phyloP scores from a whole-genome alignment of 768 basidiomycete genomes.

The Strobilomyces echinocephalus region DNA sequence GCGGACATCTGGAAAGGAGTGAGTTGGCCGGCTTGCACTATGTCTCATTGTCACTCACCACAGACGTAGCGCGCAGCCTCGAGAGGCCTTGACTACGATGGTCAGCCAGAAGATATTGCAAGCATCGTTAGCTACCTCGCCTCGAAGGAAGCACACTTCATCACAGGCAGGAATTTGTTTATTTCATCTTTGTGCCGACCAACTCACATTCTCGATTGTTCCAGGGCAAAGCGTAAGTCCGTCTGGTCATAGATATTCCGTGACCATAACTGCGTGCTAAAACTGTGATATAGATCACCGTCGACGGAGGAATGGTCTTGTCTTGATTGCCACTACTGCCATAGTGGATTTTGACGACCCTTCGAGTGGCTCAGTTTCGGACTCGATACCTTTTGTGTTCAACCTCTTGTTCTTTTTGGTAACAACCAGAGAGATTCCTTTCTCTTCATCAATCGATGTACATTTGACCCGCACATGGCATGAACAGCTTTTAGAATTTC shows the following conservation, averaged over 20 bases:
- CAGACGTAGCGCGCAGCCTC: background rate
- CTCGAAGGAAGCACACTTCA: constrained; percentile 15
- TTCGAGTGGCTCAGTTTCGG: too few species aligned
- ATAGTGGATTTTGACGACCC: background rate
- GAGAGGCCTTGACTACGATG: background rate
- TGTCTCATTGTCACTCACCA: too few species aligned
- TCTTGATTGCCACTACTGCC: background rate
- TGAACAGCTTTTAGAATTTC: too few species aligned
- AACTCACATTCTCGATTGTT: background rate
- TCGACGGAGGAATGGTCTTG: constrained; percentile 1
- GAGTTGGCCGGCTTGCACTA: background rate
- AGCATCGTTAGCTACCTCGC: constrained; percentile 32
- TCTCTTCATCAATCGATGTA: too few species aligned
- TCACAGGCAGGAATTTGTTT: constrained; percentile 19
- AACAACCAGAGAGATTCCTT: too few species aligned
- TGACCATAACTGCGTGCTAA: background rate
- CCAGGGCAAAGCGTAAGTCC: constrained; percentile 12
- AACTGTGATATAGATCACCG: background rate
- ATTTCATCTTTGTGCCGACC: background rate
- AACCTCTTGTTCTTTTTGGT: too few species aligned
- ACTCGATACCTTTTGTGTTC: too few species aligned
- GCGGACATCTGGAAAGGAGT: background rate
- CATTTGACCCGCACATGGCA: too few species aligned
- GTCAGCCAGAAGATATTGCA: constrained; percentile 19
- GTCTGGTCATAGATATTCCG: too few species aligned